Conservation (phyloP, 306 rosid genomes). For the Castanea crenata region DNA sequence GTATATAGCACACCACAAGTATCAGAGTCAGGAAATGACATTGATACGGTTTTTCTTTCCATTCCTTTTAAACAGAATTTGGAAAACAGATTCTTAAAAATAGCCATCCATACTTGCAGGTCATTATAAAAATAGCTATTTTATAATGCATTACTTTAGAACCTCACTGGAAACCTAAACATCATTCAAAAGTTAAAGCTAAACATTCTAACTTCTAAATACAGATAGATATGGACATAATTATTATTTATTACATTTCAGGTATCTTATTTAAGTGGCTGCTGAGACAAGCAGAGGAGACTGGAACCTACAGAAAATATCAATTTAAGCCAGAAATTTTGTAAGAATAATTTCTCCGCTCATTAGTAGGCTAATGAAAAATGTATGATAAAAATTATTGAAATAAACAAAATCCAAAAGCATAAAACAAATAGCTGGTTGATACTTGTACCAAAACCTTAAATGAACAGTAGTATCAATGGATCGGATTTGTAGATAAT, state of each 20-base stretch:
- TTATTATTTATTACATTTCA: background rate
- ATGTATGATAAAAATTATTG: background rate
- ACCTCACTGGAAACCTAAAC: background rate
- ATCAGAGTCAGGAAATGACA: background rate
- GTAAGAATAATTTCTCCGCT: background rate
- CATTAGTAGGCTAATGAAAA: background rate
- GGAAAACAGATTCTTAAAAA: background rate
- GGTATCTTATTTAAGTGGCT: background rate
- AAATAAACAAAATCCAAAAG: background rate
- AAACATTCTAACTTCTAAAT: background rate
- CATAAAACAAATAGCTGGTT: background rate
- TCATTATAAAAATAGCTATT: background rate
- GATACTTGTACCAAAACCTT: background rate
- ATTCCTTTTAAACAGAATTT: constrained; percentile 9
- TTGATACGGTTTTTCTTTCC: background rate
- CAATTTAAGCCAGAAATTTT: background rate
- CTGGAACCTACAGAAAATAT: background rate
- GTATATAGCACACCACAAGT: background rate
- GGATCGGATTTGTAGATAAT: background rate
- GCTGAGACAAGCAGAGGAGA: background rate
- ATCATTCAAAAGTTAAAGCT: background rate
- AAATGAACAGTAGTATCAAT: background rate
- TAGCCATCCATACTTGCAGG: background rate
- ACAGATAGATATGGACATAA: background rate
- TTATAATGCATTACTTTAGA: background rate